phyloP scores from a whole-genome alignment of 257 asterid species.

The Solanum corneliomulleri region DNA sequence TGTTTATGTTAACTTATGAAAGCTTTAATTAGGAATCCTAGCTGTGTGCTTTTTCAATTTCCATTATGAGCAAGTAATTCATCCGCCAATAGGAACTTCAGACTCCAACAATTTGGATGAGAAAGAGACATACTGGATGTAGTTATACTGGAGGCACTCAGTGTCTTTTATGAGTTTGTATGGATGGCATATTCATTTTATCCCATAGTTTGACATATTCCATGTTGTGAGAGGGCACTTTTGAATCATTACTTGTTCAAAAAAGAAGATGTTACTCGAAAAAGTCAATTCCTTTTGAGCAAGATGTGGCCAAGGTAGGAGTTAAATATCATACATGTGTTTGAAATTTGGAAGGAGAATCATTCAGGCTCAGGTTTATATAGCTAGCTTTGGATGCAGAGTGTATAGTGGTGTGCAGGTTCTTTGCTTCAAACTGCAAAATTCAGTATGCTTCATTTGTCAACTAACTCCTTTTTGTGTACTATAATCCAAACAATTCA shows the following conservation, averaged over 20 bases:
- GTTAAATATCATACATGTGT: slow-evolving; percentile 72
- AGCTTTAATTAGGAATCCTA: slow-evolving; percentile 42
- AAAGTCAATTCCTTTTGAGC: slow-evolving; percentile 8
- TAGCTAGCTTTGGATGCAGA: slow-evolving; percentile 22
- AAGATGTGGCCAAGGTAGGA: slow-evolving; percentile 48
- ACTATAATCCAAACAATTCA: not conserved
- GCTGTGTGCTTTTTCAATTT: slow-evolving; percentile 46
- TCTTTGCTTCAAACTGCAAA: not conserved
- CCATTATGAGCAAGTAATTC: slow-evolving; percentile 69
- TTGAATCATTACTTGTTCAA: slow-evolving; percentile 23
- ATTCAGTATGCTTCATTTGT: not conserved
- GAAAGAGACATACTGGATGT: slow-evolving; percentile 66
- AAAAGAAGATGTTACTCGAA: slow-evolving; percentile 38
- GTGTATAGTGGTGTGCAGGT: not conserved
- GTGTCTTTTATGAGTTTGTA: slow-evolving; percentile 61
- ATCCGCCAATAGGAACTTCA: slow-evolving; percentile 75
- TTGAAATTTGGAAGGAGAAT: slow-evolving; percentile 55
- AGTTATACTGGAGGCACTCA: slow-evolving; percentile 43
- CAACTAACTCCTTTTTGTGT: not conserved
- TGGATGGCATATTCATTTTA: slow-evolving; percentile 60
- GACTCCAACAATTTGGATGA: slow-evolving; percentile 52
- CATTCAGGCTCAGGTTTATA: slow-evolving; percentile 73
- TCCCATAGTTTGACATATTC: slow-evolving; percentile 64
- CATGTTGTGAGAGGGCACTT: slow-evolving; percentile 67
- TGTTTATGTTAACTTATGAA: slow-evolving; percentile 43